phyloP scores from a whole-genome alignment of 768 basidiomycete genomes.

The Trametes gibbosa region DNA sequence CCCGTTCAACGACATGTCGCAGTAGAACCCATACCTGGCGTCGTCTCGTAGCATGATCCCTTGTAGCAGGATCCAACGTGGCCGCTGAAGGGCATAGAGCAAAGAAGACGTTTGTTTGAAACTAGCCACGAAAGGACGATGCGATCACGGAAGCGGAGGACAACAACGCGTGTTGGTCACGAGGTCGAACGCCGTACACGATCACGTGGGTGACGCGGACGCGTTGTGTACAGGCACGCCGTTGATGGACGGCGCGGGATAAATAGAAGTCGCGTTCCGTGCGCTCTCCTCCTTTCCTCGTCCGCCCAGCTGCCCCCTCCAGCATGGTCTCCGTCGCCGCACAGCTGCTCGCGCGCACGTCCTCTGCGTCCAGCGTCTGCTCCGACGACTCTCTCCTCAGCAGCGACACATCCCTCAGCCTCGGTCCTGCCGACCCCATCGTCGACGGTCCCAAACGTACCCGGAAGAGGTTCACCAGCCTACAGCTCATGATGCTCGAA shows the following conservation, averaged over 20 bases:
- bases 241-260: conserved; percentile 14
- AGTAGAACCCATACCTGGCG: background rate
- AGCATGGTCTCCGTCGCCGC: background rate
- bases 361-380: conserved; percentile 54
- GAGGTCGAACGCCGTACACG: conserved; percentile 14
- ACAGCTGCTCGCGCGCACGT: conserved; percentile 47
- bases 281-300: background rate
- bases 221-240: conserved; percentile 16
- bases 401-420: conserved; percentile 31
- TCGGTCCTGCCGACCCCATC: conserved; percentile 29
- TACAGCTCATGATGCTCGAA: conserved; percentile 70
- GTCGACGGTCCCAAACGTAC: conserved; percentile 41
- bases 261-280: conserved; percentile 17
- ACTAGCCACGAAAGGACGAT: background rate
- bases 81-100: no score
- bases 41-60: background rate
- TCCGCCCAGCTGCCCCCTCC: background rate
- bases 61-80: background rate
- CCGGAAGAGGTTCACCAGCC: conserved; percentile 66
- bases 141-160: background rate
- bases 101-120: background rate
- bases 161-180: conserved; percentile 17
- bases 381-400: conserved; percentile 39
- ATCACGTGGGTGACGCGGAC: conserved; percentile 10
- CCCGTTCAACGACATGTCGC: conserved; percentile 13